A percentile compares a stretch with the other conserved stretches of the same genome.
phyloP scores from a whole-genome alignment of 768 basidiomycete genomes.

The Tulasnella sp. region DNA sequence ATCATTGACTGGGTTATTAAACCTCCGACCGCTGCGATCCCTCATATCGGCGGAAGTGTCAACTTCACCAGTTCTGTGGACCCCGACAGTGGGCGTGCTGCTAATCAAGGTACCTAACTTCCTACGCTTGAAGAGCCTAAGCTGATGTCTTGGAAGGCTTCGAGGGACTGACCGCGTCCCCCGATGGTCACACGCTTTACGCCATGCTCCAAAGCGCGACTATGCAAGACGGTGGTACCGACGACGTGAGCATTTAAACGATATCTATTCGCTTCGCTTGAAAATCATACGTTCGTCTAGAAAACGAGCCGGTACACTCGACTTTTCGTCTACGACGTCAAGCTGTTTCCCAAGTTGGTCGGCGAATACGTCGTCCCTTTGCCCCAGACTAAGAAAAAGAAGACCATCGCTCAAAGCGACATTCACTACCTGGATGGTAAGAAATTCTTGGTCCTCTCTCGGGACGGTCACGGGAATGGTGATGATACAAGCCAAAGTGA shows the following conservation, averaged over 20 bases:
- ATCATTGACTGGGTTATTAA: conserved; percentile 44
- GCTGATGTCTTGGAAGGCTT: conserved; percentile 29
- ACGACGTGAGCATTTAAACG: not conserved
- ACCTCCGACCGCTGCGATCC: conserved; percentile 47
- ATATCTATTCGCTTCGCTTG: not conserved
- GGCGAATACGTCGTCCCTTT: conserved; percentile 53
- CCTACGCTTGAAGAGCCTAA: not conserved
- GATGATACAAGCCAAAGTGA: conserved; percentile 37
- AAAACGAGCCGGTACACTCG: conserved; percentile 42
- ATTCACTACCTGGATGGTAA: conserved; percentile 41
- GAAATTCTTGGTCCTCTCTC: conserved; percentile 46
- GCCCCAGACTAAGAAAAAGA: conserved; percentile 40
- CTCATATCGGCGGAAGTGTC: conserved; percentile 31
- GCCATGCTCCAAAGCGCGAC: conserved; percentile 52
- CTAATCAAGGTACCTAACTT: conserved; percentile 38
- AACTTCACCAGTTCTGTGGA: conserved; percentile 41
- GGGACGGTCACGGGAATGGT: conserved; percentile 52
- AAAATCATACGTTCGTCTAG: conserved; percentile 14
- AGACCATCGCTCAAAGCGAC: conserved; percentile 44
- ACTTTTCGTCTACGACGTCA: conserved; percentile 43
- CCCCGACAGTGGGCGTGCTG: conserved; percentile 41
- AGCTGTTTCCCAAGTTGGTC: conserved; percentile 28
- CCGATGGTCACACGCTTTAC: conserved; percentile 39
- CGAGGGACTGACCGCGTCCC: conserved; percentile 45
- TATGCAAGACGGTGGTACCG: conserved; percentile 45